These are phyloP conservation scores for Cokeromyces recurvatus DNA, from an alignment of 371 early-diverging fungal genomes.

Conservation along the genomic window DNA sequence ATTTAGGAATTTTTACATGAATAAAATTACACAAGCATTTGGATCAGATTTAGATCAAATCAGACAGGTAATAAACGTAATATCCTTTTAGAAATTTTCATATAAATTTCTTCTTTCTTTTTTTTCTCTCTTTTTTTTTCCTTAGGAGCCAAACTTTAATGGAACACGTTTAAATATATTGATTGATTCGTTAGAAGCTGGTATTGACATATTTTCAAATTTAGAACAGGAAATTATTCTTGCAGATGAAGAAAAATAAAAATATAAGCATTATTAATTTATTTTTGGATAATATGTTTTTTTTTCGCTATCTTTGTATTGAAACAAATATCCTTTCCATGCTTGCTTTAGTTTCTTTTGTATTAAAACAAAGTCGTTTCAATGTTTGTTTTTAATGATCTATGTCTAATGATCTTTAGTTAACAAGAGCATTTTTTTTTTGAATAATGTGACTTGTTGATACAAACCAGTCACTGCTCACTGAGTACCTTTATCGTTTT, in stretches of 20 bases:
- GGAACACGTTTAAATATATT: conserved; percentile 28
- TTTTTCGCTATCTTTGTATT: too few species aligned
- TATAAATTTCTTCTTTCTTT: not conserved
- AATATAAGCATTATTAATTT: too few species aligned
- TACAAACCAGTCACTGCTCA: too few species aligned
- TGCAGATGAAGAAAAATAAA: conserved; percentile 15
- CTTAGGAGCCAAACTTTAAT: conserved; percentile 38
- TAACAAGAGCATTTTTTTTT: too few species aligned
- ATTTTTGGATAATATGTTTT: too few species aligned
- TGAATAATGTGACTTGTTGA: too few species aligned
- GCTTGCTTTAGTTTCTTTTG: too few species aligned
- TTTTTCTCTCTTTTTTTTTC: not conserved
- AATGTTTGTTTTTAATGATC: too few species aligned
- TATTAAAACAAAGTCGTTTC: too few species aligned
- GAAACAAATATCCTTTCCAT: too few species aligned
- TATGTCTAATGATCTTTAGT: too few species aligned
- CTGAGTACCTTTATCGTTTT: too few species aligned
- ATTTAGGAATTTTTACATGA: conserved; percentile 41
- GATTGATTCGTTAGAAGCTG: conserved; percentile 46
- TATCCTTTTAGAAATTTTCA: not conserved
- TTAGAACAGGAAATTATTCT: conserved; percentile 39
- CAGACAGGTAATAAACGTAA: conserved; percentile 37
- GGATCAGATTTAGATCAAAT: conserved; percentile 41
- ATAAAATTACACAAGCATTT: conserved; percentile 39
- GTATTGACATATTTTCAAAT: conserved; percentile 38